These are phyloP conservation scores for Gracilaria gracilis DNA, from an alignment of 23 red algal species.

Conservation along the genomic window DNA sequence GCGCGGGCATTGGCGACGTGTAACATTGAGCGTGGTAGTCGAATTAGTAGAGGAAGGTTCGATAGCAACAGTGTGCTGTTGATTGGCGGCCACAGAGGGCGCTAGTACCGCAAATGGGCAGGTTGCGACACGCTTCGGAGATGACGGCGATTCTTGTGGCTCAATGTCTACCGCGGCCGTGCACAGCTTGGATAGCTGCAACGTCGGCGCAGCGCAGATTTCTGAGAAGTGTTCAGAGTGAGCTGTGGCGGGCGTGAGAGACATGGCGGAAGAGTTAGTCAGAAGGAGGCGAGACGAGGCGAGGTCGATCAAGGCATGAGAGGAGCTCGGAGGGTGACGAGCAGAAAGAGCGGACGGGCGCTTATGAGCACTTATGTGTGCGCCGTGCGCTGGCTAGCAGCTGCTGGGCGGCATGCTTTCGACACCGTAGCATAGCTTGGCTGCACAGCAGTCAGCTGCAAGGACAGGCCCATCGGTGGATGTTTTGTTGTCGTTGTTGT, in stretches of 20 bases:
- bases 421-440: background rate
- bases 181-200: background rate
- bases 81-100: background rate
- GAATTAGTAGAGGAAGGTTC: background rate
- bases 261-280: background rate
- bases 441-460: background rate
- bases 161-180: constrained; percentile 12
- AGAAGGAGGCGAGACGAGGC: background rate
- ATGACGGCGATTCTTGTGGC: background rate
- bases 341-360: background rate
- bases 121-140: constrained; percentile 12
- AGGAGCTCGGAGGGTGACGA: background rate
- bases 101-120: constrained; percentile 9
- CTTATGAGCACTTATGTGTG: background rate
- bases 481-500: background rate
- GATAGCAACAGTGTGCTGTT: background rate
- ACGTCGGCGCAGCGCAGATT: background rate
- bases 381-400: too few species aligned
- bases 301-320: background rate
- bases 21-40: constrained; percentile 18
- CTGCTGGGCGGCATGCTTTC: background rate
- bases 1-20: constrained; percentile 43
- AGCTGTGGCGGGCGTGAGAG: background rate
- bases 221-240: background rate
- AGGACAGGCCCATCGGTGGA: background rate